Base-by-base conservation (phyloP, 106 monocot genomes). In the Dioscorea zingiberensis region DNA sequence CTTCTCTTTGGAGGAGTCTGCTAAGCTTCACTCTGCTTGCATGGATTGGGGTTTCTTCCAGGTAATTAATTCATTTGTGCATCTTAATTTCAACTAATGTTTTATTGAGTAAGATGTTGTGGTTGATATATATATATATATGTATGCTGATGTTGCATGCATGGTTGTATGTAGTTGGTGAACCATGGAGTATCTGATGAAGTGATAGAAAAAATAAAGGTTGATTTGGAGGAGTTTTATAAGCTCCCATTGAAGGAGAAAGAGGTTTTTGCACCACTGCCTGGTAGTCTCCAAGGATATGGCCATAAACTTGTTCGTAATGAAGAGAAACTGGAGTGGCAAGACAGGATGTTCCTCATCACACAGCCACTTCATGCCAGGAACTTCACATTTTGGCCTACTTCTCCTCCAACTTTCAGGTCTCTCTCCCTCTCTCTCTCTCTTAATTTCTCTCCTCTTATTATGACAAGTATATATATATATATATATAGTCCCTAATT, bases 291-390 rank as follows among this genome's bases (percentile, higher is more conserved):
- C 24, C 73, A 82, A 49, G 82, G 82, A 7, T 82, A 77, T 56
- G 82, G 77, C 45, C 77, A 82, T 21, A 17, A 47, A 7, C 73
- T 77, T 55, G 64, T 77, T 45, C 51, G 63, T 2, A 77, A 73
- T 13, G 30, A 69, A 23, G 77, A 73, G 11, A 82, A 73, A 45
- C 55, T 82, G 10, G 82, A 83, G 25, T 83, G 82, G 82, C 64
- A 69, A 18, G 82, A 83, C 19, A 48, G 65, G 22, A 56, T 83
- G 55, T 65, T 23, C 73, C 61, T 74, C 38, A 63, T 27, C 3
- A 55, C 78, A 15, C 63, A 44, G 25, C 82, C 82, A 58, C 12
- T 23, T 24, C 13, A n/a, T n/a, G 0, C 13, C 24, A 77, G 65
- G 54, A 66, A 47, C 21, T 7, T 74, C 8, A 65, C 55, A 44